Evolutionary conservation across 495 filamentous ascomycete species (phyloP).

Genomic region (Trypethelium eluteriae): DNA sequence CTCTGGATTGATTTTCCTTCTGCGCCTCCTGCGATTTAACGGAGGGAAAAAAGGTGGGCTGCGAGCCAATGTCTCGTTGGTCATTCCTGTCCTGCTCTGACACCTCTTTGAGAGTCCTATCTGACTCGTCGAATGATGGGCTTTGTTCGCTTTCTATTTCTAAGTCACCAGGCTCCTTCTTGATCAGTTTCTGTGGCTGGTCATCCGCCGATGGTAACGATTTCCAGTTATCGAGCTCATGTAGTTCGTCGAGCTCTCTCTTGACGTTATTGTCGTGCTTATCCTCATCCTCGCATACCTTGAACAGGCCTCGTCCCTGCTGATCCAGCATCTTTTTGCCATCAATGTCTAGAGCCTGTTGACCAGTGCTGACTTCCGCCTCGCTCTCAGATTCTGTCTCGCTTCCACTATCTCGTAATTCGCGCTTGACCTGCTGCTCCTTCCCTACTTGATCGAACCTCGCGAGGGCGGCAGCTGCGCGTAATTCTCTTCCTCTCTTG

Average conservation of each 20-base stretch:
- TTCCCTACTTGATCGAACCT: constrained; percentile 57
- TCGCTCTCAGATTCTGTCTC: constrained; percentile 30
- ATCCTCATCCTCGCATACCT: constrained; percentile 65
- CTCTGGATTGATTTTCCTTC: not conserved
- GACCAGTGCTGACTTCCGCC: constrained; percentile 23
- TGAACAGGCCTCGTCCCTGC: constrained; percentile 55
- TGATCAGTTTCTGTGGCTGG: not conserved
- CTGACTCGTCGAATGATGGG: not conserved
- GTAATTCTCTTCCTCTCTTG: constrained; percentile 60
- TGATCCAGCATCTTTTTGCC: constrained; percentile 52
- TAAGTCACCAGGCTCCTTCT: constrained; percentile 2
- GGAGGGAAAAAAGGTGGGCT: not conserved
- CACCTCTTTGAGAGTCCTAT: not conserved
- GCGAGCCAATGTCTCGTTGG: not conserved
- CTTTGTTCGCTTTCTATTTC: not conserved
- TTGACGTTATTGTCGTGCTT: constrained; percentile 50
- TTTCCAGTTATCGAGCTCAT: constrained; percentile 27
- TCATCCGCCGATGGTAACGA: not conserved
- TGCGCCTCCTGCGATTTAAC: not conserved
- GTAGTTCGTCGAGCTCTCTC: constrained; percentile 56
- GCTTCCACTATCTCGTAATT: constrained; percentile 23
- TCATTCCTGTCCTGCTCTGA: not conserved
- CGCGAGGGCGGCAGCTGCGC: constrained; percentile 67
- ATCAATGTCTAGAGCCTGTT: constrained; percentile 47
- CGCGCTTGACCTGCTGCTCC: constrained; percentile 34